Percentiles rank a stretch among this genome's conserved stretches.
Evolutionary conservation across 202 grass and related monocot genomes (phyloP).

Genomic region (Brachypodium distachyon): DNA sequence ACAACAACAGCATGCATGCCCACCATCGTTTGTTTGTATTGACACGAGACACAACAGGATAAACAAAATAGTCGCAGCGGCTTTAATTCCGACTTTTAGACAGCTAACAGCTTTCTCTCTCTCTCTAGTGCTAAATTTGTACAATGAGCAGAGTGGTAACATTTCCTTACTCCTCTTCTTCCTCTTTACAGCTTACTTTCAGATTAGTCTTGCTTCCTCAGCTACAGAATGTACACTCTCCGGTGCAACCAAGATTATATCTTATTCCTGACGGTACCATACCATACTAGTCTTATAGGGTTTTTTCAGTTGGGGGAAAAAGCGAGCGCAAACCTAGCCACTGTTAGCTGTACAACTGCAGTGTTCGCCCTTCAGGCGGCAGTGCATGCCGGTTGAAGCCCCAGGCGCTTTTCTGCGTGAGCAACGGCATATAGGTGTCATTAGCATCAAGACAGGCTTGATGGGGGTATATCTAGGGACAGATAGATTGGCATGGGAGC

Average conservation of each 20-base stretch:
- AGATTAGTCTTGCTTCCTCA: constrained; percentile 36
- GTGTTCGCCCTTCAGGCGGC: not conserved
- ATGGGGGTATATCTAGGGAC: not conserved
- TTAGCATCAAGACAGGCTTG: not conserved
- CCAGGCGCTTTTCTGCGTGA: no score
- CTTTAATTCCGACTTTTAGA: not conserved
- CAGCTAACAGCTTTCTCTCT: constrained; percentile 38
- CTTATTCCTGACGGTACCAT: constrained; percentile 51
- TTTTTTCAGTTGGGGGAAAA: constrained; percentile 46
- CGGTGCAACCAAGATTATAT: constrained; percentile 41
- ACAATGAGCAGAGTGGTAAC: constrained; percentile 39
- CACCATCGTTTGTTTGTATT: not conserved
- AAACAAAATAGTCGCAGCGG: constrained; percentile 13
- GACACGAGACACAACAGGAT: not conserved
- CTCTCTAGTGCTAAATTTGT: constrained; percentile 55
- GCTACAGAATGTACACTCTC: constrained; percentile 74
- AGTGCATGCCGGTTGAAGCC: no score
- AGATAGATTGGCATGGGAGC: not conserved
- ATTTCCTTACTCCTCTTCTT: no score
- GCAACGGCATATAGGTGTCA: not conserved
- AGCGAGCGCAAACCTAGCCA: constrained; percentile 59
- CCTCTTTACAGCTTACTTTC: no score
- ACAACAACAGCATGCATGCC: constrained; percentile 29
- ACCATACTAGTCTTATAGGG: constrained; percentile 29
- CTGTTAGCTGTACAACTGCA: constrained; percentile 81